phyloP scores from a whole-genome alignment of 345 rosid genomes.

The Kandelia obovata region DNA sequence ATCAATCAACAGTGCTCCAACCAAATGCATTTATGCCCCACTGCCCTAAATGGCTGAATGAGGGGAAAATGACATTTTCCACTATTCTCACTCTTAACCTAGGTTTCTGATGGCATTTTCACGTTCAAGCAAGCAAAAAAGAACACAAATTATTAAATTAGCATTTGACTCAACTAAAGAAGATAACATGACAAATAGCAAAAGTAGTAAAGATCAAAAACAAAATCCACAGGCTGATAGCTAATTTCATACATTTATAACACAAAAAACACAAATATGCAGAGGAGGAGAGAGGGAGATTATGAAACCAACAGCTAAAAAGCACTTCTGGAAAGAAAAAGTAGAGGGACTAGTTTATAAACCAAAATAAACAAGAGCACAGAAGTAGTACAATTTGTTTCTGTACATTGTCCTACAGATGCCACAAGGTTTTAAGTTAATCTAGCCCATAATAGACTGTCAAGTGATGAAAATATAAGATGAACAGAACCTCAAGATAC shows the following conservation, averaged over 20 bases:
- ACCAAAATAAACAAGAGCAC: neutral
- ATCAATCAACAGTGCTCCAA: slow-evolving; percentile 5
- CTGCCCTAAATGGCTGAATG: slow-evolving; percentile 3
- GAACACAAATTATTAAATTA: neutral
- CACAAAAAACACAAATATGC: too few species aligned
- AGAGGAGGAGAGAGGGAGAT: too few species aligned
- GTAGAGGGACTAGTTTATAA: neutral
- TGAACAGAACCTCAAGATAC: slow-evolving; percentile 1
- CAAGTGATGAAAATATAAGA: neutral
- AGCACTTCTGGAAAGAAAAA: too few species aligned
- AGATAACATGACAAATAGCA: neutral
- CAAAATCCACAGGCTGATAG: neutral
- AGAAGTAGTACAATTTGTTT: neutral
- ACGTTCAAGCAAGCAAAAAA: neutral
- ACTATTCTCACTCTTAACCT: neutral
- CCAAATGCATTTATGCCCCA: neutral
- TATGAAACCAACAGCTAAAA: too few species aligned
- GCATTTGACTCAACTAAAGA: neutral
- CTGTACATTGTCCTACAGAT: neutral
- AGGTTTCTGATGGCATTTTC: neutral
- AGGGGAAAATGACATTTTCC: neutral
- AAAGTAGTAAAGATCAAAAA: neutral
- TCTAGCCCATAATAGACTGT: neutral
- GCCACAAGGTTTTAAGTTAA: neutral
- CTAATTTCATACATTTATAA: too few species aligned